Evolutionary conservation across 129 eudicot species (phyloP).

Genomic region (Helichrysum umbraculigerum): DNA sequence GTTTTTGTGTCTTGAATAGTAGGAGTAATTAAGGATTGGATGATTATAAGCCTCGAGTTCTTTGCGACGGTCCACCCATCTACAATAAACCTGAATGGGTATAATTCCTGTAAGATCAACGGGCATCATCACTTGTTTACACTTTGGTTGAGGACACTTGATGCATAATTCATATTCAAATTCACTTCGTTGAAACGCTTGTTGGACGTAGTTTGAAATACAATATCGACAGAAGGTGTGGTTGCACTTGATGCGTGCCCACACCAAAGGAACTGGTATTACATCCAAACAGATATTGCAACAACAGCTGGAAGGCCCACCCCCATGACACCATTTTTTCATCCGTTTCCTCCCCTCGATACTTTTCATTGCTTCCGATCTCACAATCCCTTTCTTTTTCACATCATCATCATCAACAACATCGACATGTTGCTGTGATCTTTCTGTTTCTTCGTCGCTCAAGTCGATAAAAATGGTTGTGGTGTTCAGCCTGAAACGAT

Average conservation of each 20-base stretch:
- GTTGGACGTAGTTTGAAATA: background rate
- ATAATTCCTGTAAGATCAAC: background rate
- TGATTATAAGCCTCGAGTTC: background rate
- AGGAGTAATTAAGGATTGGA: too few relatives aligned
- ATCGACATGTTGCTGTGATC: too few relatives aligned
- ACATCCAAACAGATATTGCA: background rate
- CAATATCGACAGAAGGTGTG: background rate
- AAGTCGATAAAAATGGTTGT: too few relatives aligned
- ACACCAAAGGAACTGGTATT: background rate
- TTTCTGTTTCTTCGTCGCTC: too few relatives aligned
- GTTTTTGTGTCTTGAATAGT: too few relatives aligned
- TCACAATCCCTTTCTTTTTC: background rate
- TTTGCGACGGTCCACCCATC: background rate
- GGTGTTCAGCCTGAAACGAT: too few relatives aligned
- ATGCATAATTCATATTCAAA: background rate
- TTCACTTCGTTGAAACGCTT: background rate
- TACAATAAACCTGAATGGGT: background rate
- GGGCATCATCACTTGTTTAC: background rate
- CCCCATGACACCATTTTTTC: too few relatives aligned
- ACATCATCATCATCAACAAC: background rate
- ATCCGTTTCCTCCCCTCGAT: too few relatives aligned
- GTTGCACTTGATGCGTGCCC: background rate
- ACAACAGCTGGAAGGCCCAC: background rate
- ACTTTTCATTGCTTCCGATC: background rate
- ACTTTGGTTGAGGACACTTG: background rate